Conservation (phyloP, 805 yeast genomes). For the Wickerhamiella vanderwaltii region DNA sequence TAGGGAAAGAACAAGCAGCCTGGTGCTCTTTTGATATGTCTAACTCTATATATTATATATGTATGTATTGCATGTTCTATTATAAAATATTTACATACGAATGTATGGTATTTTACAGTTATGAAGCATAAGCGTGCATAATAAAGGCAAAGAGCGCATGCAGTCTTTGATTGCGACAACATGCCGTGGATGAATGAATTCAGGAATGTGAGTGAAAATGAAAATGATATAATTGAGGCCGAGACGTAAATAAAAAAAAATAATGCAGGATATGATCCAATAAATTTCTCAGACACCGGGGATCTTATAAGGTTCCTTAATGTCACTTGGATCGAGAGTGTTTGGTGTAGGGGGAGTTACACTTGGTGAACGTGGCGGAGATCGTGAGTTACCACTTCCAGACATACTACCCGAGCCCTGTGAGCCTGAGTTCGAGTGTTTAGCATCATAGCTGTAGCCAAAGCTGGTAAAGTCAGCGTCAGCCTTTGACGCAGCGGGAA, state of each 20-base stretch:
- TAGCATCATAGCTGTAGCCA: slow-evolving; percentile 8
- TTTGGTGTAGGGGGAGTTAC: slow-evolving; percentile 15
- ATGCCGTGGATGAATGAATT: too few species aligned
- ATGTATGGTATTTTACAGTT: too few species aligned
- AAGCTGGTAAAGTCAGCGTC: slow-evolving; percentile 22
- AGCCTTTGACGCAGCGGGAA: background rate
- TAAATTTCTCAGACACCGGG: background rate
- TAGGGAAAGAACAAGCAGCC: too few species aligned
- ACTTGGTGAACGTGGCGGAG: slow-evolving; percentile 14
- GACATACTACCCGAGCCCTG: slow-evolving; percentile 6
- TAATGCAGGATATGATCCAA: too few species aligned
- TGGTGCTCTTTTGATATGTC: too few species aligned
- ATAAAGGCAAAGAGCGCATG: too few species aligned
- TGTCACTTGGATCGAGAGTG: slow-evolving; percentile 5
- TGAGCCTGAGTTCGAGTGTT: slow-evolving; percentile 8
- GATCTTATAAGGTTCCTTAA: background rate
- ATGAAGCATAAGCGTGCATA: too few species aligned
- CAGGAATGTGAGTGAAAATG: too few species aligned
- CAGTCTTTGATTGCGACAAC: too few species aligned
- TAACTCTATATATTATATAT: too few species aligned
- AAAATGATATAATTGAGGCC: background rate
- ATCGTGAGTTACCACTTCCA: slow-evolving; percentile 14
- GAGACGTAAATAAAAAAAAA: background rate
- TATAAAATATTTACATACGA: background rate
- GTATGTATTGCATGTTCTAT: background rate